Evolutionary conservation across 1,139 yeast genomes (phyloP).

Genomic region (Kodamaea anthophila): DNA sequence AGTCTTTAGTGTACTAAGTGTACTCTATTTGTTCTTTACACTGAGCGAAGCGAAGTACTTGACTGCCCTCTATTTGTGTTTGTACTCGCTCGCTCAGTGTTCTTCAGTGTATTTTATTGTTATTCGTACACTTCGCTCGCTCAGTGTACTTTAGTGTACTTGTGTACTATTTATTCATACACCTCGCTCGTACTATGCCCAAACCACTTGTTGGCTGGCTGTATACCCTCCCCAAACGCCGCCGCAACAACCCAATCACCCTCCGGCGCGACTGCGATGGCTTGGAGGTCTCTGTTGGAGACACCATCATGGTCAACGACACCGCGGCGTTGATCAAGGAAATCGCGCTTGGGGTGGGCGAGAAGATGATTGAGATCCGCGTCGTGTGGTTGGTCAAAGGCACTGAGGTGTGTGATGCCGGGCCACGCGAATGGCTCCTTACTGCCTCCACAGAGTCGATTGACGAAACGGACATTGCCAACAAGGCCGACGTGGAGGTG

Average conservation of each 20-base stretch:
- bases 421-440: constrained; percentile 20
- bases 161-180: too few relatives aligned
- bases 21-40: too few relatives aligned
- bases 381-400: constrained; percentile 13
- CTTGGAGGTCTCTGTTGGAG: constrained; percentile 36
- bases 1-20: too few relatives aligned
- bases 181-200: too few relatives aligned
- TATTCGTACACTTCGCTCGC: too few relatives aligned
- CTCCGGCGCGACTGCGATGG: constrained; percentile 29
- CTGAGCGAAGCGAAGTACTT: too few relatives aligned
- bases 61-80: too few relatives aligned
- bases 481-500: constrained; percentile 23
- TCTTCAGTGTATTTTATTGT: too few relatives aligned
- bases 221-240: constrained; percentile 11
- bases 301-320: constrained; percentile 25
- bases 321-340: constrained; percentile 36
- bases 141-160: too few relatives aligned
- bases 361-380: constrained; percentile 30
- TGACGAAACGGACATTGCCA: constrained; percentile 22
- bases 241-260: constrained; percentile 10
- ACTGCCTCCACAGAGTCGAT: constrained; percentile 35
- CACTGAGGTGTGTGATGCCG: too few relatives aligned
- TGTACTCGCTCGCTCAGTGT: too few relatives aligned
- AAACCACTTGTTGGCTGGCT: constrained; percentile 27
- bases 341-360: constrained; percentile 31